Base-by-base conservation (phyloP, 1,284 basidiomycete species). In the Leccinum subrobustum region DNA sequence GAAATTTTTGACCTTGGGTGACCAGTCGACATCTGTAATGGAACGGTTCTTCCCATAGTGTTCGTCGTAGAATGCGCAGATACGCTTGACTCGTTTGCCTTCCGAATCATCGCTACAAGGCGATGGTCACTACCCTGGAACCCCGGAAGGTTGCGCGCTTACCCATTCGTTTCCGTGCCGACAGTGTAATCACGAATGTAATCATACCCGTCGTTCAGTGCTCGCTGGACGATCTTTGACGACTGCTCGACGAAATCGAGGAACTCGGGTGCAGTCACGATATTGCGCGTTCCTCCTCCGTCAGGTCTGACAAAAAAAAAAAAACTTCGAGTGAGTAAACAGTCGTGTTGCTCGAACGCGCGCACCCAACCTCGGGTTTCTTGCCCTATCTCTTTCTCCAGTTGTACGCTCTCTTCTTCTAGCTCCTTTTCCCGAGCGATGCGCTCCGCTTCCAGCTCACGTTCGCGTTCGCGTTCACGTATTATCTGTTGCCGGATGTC, bases 11-110 rank as follows among this genome's bases (percentile, higher is more conserved):
- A 91, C 95, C 81, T 96, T 96, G 1, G 93, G 91, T 56, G 94
- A 97, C 97, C 96, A 99, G 72, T 98, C 97, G 14, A 98, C 81
- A 65, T 93, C 95, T 0, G 97, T 99, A 59, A 99, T 92, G 8
- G 95, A 96, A 57, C 97, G 81, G 68, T 96, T 95, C 73, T 91
- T 91, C 6, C 90, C 90, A 77, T 92, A 92, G 48, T 91, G 82
- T 69, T 96, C 93, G 68, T 96, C 94, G 63, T 83, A 89, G 75
- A 97, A 98, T 31, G 91, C 88, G 68, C 95, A 96, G 25, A 95
- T 81, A 27, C 87, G 85, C 74, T 95, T 96, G 52, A 96, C 89
- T 51, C 89, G 85, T 67, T 89, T 87, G 9, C 93, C 92, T 77
- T 96, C 94, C 0, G 88, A 89, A 59, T 95, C 93, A 67, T 96